Percentiles rank a stretch among this genome's conserved stretches.
These are phyloP conservation scores for Acanthamoeba castellanii DNA, from an alignment of 208 protist genomes.

Conservation along the genomic window DNA sequence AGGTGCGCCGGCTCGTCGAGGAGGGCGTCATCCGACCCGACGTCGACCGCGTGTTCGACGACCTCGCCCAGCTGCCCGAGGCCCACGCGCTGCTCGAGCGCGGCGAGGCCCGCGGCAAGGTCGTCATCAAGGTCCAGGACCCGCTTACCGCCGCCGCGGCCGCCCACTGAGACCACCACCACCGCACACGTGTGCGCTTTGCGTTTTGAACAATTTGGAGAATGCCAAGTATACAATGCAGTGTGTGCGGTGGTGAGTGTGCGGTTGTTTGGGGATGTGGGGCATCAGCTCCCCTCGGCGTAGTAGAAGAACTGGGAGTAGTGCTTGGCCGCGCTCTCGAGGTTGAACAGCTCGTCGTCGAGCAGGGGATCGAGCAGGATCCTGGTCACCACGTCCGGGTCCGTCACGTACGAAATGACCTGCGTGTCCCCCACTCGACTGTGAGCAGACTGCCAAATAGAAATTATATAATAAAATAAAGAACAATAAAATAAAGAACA, in stretches of 20 bases:
- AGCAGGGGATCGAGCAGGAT: constrained; percentile 13
- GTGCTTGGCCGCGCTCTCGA: constrained; percentile 4
- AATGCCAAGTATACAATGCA: not conserved
- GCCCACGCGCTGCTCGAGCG: constrained; percentile 30
- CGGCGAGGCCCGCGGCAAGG: constrained; percentile 19
- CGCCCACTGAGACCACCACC: not conserved
- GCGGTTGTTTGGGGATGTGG: not conserved
- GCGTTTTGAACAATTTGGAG: not conserved
- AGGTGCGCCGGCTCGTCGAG: constrained; percentile 46
- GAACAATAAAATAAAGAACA: too few relatives aligned
- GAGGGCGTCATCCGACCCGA: constrained; percentile 16
- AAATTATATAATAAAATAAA: not conserved
- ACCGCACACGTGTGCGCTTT: too few relatives aligned
- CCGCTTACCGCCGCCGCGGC: too few relatives aligned
- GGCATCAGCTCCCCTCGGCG: not conserved
- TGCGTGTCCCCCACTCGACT: not conserved
- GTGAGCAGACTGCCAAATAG: not conserved
- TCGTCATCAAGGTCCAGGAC: not conserved
- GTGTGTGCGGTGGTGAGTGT: not conserved
- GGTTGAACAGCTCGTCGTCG: constrained; percentile 8
- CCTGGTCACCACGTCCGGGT: not conserved
- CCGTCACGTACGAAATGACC: constrained; percentile 2
- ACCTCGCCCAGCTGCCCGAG: not conserved
- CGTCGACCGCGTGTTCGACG: not conserved
- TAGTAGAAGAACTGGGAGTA: constrained; percentile 49